Evolutionary conservation across 2,329 filamentous ascomycete genomes (phyloP), one percentile per base, ranked within the genome.

Genomic region (Neopestalotiopsis sp.): DNA sequence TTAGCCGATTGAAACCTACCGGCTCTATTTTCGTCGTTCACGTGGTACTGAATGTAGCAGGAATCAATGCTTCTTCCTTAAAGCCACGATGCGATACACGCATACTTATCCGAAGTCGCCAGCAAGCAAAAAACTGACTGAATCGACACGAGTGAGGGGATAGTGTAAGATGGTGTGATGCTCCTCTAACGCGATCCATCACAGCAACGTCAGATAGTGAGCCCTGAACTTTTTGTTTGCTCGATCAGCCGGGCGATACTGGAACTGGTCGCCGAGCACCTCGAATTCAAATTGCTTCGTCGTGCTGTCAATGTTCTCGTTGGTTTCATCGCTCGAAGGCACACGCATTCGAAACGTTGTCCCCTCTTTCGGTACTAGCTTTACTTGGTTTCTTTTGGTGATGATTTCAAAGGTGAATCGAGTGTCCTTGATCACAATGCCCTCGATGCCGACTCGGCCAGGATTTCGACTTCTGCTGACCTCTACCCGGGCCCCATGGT

Each of bases 181-280:
- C 1, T 34, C 57, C 17, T 34, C 32, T 40, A 38, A 5, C 24
- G 9, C 14, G 17, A 38, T 20, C 1, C 12, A 12, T 92, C 84
- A 97, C 14, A 97, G 79, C 72, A 93, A 90, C 63, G 90, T 87
- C 71, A 94, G 84, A 75, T 93, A 94, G 78, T 95, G 94, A 77
- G 89, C 86, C 81, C 96, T 97, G 81, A 97, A 97, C 82, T 97
- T 98, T 82, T 90, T 94, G 75, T 92, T 97, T 63, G 94, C 94
- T 28, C 96, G 86, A 78, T 98, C 95, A 17, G 92, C 90, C 2
- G 95, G 91, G 12, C 94, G 87, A 73, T 91, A 89, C 85, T 94
- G 90, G 76, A 98, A 95, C 77, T 97, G 94, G 74, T 94, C 92
- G 2, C 96, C 96, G 72, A 95, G 88, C 1, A 98, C 84, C 79